Evolutionary conservation across 345 rosid genomes (phyloP).

Genomic region (Rhodamnia rubescens): DNA sequence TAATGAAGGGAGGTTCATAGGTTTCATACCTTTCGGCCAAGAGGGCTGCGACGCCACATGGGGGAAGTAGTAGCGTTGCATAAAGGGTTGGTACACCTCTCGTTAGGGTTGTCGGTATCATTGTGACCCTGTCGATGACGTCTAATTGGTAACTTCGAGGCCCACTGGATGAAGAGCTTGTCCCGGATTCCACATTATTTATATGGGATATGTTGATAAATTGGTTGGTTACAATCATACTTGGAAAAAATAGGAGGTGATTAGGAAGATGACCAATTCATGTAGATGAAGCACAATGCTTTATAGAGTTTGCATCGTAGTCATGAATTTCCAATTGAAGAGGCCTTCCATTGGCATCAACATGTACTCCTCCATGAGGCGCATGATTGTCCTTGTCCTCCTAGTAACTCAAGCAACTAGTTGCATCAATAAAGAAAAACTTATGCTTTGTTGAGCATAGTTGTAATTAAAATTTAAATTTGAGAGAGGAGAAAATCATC

Average conservation of each 20-base stretch:
- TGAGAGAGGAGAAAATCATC: too few relatives aligned
- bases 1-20: too few relatives aligned
- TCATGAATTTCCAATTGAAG: background rate
- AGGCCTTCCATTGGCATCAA: background rate
- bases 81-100: background rate
- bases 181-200: background rate
- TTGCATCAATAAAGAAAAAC: background rate
- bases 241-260: background rate
- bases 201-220: background rate
- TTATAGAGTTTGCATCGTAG: background rate
- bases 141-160: background rate
- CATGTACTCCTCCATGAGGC: background rate
- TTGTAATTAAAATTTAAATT: too few relatives aligned
- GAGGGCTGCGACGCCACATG: background rate
- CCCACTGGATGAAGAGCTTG: background rate
- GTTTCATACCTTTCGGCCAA: background rate
- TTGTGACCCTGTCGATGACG: background rate
- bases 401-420: background rate
- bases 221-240: too few relatives aligned
- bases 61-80: background rate
- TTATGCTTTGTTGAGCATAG: too few relatives aligned
- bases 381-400: background rate
- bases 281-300: background rate
- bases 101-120: background rate
- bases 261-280: background rate